Conservation (phyloP, 2,329 filamentous ascomycete species). For the Aphanocladium album region DNA sequence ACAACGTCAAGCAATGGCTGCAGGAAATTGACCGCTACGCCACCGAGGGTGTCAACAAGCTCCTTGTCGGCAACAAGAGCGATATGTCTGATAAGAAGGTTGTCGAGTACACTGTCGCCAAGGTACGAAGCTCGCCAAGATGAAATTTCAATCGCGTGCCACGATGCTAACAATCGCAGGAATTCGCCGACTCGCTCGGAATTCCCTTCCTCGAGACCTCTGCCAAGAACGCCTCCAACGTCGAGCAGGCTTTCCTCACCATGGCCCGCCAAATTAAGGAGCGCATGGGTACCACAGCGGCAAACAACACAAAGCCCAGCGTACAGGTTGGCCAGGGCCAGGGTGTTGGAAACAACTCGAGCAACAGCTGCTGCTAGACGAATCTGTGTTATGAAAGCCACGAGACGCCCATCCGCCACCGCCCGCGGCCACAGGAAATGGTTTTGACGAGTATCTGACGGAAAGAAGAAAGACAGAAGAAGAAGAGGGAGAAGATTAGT, state of each 20-base stretch:
- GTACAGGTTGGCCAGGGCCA: constrained; percentile 94
- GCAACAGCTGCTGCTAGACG: constrained; percentile 82
- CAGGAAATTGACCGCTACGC: constrained; percentile 99
- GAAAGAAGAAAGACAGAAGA: background rate
- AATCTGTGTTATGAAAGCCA: constrained; percentile 1
- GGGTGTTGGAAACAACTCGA: constrained; percentile 82
- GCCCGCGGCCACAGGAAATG: background rate
- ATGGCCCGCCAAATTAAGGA: constrained; percentile 99
- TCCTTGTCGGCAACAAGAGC: constrained; percentile 99
- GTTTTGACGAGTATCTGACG: constrained; percentile 1
- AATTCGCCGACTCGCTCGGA: constrained; percentile 96
- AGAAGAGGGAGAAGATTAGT: background rate
- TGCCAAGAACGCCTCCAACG: constrained; percentile 98
- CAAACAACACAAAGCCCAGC: constrained; percentile 97
- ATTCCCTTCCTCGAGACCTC: constrained; percentile 99
- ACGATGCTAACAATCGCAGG: constrained; percentile 47
- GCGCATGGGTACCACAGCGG: constrained; percentile 93
- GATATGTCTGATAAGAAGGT: constrained; percentile 99
- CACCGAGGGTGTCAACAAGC: constrained; percentile 98
- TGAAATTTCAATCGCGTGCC: background rate
- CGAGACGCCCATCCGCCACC: background rate
- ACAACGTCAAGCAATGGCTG: constrained; percentile 99
- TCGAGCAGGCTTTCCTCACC: constrained; percentile 99
- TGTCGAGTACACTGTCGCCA: constrained; percentile 97
- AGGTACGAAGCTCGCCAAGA: constrained; percentile 55